Evolutionary conservation across 169 alveolate genomes (phyloP).

Genomic region (Plasmodium knowlesi): DNA sequence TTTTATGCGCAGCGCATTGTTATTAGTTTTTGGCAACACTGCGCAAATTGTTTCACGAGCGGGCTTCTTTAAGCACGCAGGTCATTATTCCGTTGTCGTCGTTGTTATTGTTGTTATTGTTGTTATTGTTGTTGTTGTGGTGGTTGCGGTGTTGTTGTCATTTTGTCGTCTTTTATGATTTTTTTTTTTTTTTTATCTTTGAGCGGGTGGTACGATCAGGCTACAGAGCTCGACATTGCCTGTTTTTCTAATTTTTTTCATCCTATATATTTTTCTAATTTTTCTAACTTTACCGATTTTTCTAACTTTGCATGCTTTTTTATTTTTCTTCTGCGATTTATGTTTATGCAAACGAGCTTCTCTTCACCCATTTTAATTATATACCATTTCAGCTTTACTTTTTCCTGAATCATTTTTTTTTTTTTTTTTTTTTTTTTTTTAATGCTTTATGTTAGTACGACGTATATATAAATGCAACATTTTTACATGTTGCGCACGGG

Average conservation of each 20-base stretch:
- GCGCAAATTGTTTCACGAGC: not conserved
- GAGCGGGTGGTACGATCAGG: not conserved
- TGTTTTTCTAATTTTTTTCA: no score
- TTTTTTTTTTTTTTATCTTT: not conserved
- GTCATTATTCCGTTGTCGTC: not conserved
- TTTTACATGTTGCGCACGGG: not conserved
- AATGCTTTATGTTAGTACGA: not conserved
- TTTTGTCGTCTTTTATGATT: not conserved
- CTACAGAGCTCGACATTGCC: not conserved
- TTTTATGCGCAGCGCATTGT: not conserved
- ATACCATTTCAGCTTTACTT: not conserved
- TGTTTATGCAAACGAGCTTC: not conserved
- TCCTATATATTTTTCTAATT: not conserved
- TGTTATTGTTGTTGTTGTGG: no score
- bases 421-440: no score
- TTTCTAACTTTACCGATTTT: not conserved
- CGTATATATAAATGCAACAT: not conserved
- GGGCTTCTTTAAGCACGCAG: not conserved
- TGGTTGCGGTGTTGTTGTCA: no score
- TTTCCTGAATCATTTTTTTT: not conserved
- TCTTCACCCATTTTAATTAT: not conserved
- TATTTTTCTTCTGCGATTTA: not conserved
- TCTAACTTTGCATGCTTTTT: not conserved
- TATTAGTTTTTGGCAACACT: not conserved
- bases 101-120: no score